Conservation (phyloP, 805 yeast genomes). For the Metschnikowia aberdeeniae region DNA sequence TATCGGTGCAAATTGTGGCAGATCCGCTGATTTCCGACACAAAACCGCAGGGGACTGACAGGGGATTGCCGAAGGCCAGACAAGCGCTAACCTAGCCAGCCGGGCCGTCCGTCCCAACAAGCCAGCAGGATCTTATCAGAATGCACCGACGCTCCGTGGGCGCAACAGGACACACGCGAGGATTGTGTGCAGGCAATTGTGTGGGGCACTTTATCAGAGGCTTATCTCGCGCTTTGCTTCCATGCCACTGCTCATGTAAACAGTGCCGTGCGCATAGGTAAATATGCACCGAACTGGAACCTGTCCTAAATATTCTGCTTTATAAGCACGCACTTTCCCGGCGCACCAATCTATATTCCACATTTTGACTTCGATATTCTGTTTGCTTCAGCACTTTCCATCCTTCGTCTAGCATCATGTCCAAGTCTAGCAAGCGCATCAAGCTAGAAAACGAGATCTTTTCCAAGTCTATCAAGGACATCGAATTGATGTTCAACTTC, state of each 20-base stretch:
- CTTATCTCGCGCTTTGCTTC: slow-evolving; percentile 2
- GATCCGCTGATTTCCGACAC: too few relatives aligned
- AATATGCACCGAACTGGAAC: slow-evolving; percentile 5
- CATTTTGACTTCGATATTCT: background rate
- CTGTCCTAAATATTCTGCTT: slow-evolving; percentile 3
- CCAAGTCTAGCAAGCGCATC: slow-evolving; percentile 15
- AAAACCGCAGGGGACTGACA: too few relatives aligned
- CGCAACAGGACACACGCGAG: slow-evolving; percentile 1
- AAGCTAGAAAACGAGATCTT: slow-evolving; percentile 15
- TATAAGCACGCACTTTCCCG: background rate
- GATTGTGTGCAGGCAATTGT: slow-evolving; percentile 1
- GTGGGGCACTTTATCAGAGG: slow-evolving; percentile 3
- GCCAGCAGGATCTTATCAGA: background rate
- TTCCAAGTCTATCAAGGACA: slow-evolving; percentile 16
- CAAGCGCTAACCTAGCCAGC: too few relatives aligned
- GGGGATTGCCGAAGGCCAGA: too few relatives aligned
- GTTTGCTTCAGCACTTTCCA: background rate
- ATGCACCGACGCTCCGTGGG: background rate
- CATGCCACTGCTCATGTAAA: slow-evolving; percentile 1
- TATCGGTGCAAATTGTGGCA: too few relatives aligned
- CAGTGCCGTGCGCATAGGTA: slow-evolving; percentile 6
- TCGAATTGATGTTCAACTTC: slow-evolving; percentile 15
- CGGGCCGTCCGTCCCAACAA: too few relatives aligned
- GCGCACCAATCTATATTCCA: background rate
- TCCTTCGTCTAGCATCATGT: slow-evolving; percentile 2